A percentile compares a stretch with the other conserved stretches of the same genome.
Conservation (phyloP, 192 early-diverging fungal species). For the Coemansia sp. region DNA sequence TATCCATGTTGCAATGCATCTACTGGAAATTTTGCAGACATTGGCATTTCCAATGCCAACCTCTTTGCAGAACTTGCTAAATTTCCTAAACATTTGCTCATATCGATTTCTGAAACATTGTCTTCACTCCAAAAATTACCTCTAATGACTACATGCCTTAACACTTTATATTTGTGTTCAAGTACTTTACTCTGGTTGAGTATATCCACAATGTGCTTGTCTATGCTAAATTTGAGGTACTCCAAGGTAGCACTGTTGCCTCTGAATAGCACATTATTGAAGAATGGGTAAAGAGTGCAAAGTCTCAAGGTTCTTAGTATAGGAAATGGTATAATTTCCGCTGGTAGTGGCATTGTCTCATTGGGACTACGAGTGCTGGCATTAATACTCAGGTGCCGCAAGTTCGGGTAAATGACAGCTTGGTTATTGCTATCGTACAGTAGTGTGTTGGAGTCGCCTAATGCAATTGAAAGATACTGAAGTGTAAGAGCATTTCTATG, state of each 20-base stretch:
- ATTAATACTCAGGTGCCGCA: not conserved
- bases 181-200: not conserved
- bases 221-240: not conserved
- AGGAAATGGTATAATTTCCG: conserved; percentile 4
- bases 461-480: not conserved
- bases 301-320: not conserved
- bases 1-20: not conserved
- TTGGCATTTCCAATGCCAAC: too few relatives aligned
- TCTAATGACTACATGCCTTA: not conserved
- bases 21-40: not conserved
- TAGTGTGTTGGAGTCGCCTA: not conserved
- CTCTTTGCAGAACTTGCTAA: too few relatives aligned
- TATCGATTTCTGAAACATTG: not conserved
- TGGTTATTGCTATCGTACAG: not conserved
- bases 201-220: not conserved
- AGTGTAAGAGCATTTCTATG: not conserved
- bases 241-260: conserved; percentile 8
- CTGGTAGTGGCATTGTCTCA: not conserved
- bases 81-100: not conserved
- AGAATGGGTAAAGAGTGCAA: not conserved
- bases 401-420: not conserved
- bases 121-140: not conserved
- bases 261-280: conserved; percentile 7
- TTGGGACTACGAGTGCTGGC: not conserved
- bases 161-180: not conserved